Percentiles rank a stretch among this genome's conserved stretches.
Evolutionary conservation across 1,284 basidiomycete species (phyloP).

Genomic region (Austroboletus rostrupii): DNA sequence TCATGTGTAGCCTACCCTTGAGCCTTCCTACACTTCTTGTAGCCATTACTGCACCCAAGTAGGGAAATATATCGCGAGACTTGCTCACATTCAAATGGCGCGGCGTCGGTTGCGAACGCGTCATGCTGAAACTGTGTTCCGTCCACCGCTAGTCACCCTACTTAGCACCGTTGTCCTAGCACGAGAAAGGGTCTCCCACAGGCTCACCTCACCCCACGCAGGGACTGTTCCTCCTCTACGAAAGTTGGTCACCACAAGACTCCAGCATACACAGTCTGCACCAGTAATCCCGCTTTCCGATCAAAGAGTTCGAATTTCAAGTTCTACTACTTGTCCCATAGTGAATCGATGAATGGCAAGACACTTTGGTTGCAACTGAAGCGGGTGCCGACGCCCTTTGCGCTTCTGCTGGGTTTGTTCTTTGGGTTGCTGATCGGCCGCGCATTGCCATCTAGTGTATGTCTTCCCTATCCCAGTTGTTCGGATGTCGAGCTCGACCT

Average conservation of each 20-base stretch:
- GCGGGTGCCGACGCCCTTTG: slow-evolving; percentile 49
- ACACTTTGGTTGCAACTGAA: slow-evolving; percentile 23
- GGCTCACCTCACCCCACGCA: background rate
- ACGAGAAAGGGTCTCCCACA: background rate
- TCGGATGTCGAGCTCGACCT: background rate
- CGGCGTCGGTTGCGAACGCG: background rate
- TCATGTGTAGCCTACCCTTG: background rate
- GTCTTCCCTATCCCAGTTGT: slow-evolving; percentile 19
- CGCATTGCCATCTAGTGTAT: slow-evolving; percentile 46
- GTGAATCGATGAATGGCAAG: slow-evolving; percentile 26
- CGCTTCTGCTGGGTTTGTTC: slow-evolving; percentile 60
- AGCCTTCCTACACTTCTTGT: background rate
- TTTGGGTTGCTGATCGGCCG: slow-evolving; percentile 63
- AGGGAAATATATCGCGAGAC: no score
- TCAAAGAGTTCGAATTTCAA: background rate
- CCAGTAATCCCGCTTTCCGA: no score
- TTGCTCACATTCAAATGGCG: background rate
- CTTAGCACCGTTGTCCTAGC: background rate
- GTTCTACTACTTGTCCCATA: background rate
- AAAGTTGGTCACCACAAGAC: background rate
- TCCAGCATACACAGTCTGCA: background rate
- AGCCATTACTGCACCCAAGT: background rate
- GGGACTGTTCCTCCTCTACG: background rate
- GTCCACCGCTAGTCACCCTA: background rate
- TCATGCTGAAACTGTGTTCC: background rate